Conservation (phyloP, 129 eudicot species). For the Saposhnikovia divaricata region DNA sequence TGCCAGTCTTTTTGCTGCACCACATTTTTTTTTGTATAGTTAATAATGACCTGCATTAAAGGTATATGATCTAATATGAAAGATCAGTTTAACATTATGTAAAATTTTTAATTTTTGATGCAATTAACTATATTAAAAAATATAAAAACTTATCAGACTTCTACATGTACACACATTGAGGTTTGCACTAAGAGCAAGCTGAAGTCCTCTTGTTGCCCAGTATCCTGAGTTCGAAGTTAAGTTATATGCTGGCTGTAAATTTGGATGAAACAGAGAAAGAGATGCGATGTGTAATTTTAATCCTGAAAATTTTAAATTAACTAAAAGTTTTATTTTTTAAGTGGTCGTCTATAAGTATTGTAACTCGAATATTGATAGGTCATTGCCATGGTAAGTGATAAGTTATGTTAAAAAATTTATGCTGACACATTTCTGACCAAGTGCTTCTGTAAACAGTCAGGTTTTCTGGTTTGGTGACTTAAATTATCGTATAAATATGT, state of each 20-base stretch:
- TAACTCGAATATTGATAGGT: not conserved
- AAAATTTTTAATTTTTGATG: not conserved
- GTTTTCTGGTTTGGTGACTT: conserved; percentile 99
- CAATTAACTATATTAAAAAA: not conserved
- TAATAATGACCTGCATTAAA: not conserved
- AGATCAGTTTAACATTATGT: not conserved
- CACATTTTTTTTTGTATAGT: not conserved
- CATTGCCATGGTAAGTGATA: not conserved
- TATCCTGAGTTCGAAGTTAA: not conserved
- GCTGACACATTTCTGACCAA: conserved; percentile 1
- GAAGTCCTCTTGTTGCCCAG: not conserved
- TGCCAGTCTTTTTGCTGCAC: not conserved
- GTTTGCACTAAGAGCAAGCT: not conserved
- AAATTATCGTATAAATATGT: conserved; percentile 89
- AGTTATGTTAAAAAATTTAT: not conserved
- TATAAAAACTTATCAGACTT: not conserved
- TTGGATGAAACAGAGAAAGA: not conserved
- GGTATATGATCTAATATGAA: not conserved
- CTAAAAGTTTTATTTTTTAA: not conserved
- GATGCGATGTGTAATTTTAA: not conserved
- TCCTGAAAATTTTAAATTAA: not conserved
- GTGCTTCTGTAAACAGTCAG: conserved; percentile 46
- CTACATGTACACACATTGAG: not conserved
- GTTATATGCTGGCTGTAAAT: not conserved
- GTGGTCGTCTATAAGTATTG: not conserved